Evolutionary conservation across 2,329 filamentous ascomycete species (phyloP), one percentile per base, ranked within the genome.

Genomic region (Scedosporium boydii): DNA sequence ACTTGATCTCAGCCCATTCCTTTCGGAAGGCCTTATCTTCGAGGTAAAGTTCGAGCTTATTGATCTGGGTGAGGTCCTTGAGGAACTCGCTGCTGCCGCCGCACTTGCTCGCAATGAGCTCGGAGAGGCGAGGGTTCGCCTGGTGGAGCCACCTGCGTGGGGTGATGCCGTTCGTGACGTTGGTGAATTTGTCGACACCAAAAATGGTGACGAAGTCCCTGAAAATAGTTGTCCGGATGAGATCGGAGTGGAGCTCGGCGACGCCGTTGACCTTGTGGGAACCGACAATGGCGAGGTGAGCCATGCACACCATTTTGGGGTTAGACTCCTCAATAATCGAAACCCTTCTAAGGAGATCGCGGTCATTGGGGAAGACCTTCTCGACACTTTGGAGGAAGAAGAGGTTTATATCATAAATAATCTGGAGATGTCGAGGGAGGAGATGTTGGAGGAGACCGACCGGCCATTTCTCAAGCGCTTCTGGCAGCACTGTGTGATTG

Each of bases 211-310:
- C 93, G 75, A 99, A 99, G 75, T 99, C 95, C 76, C 95, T 97
- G 86, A 99, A 98, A 68, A 99, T 96, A n/a, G 95, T 99, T 0
- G 93, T 96, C 80, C 95, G 95, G 80, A 99, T 96, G 63, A 99
- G 82, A 72, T 99, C 95, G 0, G 95, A 99, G 78, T 99, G 95
- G 67, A 99, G 79, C 77, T 99, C 95, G 41, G 95, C 95, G 42
- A 99, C 95, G 74, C 95, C 95, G 69, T 99, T 99, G 79, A 99
- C 93, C 80, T 98, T 99, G 85, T 98, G 95, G 42, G 95, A 98
- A 58, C 95, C 95, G 69, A 99, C 92, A 72, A 98, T 89, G 66
- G 95, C 95, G 60, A 99, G 80, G 75, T 85, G 95, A 2, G 95
- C 95, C 95, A 99, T 99, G 73, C 93, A 89, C 65, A 99, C 88